Evolutionary conservation across 1,284 basidiomycete species (phyloP), one percentile per base, ranked within the genome.

Genomic region (Ganoderma resinaceum): DNA sequence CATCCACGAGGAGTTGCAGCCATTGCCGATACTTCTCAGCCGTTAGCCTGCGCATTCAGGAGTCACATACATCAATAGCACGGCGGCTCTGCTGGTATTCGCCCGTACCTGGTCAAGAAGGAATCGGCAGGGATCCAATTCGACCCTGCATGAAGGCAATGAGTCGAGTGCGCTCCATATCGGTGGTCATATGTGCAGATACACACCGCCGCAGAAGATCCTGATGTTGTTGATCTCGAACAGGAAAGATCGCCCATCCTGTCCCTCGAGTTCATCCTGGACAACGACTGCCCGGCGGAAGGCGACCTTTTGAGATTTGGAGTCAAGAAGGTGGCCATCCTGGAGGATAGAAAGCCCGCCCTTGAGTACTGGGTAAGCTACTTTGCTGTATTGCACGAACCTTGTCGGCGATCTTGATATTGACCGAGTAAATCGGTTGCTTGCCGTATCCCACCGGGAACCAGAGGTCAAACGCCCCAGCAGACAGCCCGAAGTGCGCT

Each of bases 91-190:
- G 3, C 9, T 63, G 5, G 58, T 16, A 7, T 60, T 29, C 16
- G 26, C n/a, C 58, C 58, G 42, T 67, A 92, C 89, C 87, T 91
- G 1, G 95, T 95, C 53, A 96, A 80, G 80, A 97, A 95, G 4
- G 89, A 94, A 78, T 97, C 95, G 0, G 92, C 92, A 3, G 95
- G 95, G 74, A 97, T 97, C 95, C 95, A 97, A 78, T 97, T 97
- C 2, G 93, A 94, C 55, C 94, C 91, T 91, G 23, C 23, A 63
- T 31, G 64, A 9, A n/a, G 14, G 3, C 2, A n/a, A 55, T 60
- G 20, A 57, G 63, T 20, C 16, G 31, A 29, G 18, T 5, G 14
- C 37, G 14, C 52, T 11, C 49, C 33, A 29, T 26, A 42, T 12
- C 1, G 14, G 18, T 14, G 16, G 1, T n/a, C 4, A 43, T n/a